phyloP scores from a whole-genome alignment of 2,329 filamentous ascomycete species.

The Apiospora saccharicola region DNA sequence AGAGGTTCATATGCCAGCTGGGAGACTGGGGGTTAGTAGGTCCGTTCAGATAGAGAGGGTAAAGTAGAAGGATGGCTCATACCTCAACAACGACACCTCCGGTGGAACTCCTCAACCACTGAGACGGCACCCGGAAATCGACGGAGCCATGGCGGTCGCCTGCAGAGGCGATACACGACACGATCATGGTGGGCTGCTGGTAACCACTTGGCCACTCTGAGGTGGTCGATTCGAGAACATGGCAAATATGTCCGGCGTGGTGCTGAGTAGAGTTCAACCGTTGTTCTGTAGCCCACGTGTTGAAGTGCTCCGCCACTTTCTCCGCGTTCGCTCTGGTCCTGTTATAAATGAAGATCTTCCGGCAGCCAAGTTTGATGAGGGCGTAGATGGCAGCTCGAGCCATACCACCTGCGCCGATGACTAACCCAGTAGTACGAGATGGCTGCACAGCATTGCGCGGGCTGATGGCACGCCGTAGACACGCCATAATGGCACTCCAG shows the following conservation, averaged over 20 bases:
- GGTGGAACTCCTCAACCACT: conserved; percentile 74
- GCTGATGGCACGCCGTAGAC: conserved; percentile 73
- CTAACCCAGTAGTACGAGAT: conserved; percentile 59
- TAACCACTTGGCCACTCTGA: conserved; percentile 69
- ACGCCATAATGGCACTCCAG: conserved; percentile 69
- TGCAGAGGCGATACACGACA: conserved; percentile 75
- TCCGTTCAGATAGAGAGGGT: not conserved
- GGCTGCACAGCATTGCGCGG: conserved; percentile 68
- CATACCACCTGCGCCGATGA: conserved; percentile 74
- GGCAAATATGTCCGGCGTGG: conserved; percentile 51
- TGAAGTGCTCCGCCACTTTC: conserved; percentile 72
- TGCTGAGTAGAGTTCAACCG: conserved; percentile 43
- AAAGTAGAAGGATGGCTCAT: not conserved
- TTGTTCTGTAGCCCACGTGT: conserved; percentile 53
- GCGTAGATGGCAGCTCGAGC: conserved; percentile 78
- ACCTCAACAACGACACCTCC: conserved; percentile 77
- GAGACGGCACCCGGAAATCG: conserved; percentile 72
- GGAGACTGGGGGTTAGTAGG: not conserved
- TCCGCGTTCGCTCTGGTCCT: conserved; percentile 68
- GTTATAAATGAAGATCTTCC: conserved; percentile 76
- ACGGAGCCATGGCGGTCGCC: conserved; percentile 66
- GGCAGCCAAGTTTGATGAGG: conserved; percentile 75
- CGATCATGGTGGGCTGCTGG: conserved; percentile 72
- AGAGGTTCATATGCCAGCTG: conserved; percentile 74
- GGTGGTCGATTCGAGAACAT: conserved; percentile 63